A percentile compares a stretch with the other conserved stretches of the same genome.
phyloP scores from a whole-genome alignment of 306 rosid species.

The Canavalia ensiformis region DNA sequence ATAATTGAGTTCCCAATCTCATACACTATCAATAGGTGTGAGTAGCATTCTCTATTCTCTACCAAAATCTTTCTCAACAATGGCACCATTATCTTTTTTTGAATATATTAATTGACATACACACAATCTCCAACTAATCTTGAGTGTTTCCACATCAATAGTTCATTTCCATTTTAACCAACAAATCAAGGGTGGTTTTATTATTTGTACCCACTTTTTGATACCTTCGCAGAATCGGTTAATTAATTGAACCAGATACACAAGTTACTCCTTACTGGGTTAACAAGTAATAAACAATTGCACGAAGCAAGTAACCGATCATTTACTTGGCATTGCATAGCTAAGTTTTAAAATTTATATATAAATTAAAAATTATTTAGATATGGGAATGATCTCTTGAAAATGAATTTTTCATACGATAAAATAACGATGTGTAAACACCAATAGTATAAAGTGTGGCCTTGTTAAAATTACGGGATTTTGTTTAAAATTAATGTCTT shows the following conservation, averaged over 20 bases:
- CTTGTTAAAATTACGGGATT: too few relatives aligned
- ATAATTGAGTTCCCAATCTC: neutral
- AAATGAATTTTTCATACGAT: too few relatives aligned
- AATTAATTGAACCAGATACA: neutral
- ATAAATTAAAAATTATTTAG: too few relatives aligned
- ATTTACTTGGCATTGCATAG: too few relatives aligned
- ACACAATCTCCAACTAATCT: conserved; percentile 12
- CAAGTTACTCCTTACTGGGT: too few relatives aligned
- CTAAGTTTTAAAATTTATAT: too few relatives aligned
- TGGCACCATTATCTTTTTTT: neutral
- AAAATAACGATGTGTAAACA: too few relatives aligned
- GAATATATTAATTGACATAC: neutral
- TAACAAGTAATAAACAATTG: too few relatives aligned
- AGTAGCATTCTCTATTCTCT: neutral
- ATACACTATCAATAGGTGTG: neutral
- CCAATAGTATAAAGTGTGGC: too few relatives aligned
- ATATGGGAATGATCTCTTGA: too few relatives aligned
- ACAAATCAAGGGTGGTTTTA: neutral
- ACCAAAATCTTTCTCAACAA: conserved; percentile 13
- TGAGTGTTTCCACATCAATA: neutral
- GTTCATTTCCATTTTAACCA: neutral
- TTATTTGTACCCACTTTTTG: neutral
- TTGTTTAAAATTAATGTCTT: too few relatives aligned
- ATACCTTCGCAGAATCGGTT: neutral
- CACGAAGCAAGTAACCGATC: too few relatives aligned